Evolutionary conservation across 2,329 filamentous ascomycete species (phyloP), one percentile per base, ranked within the genome.

Genomic region (Samsoniella hepiali): DNA sequence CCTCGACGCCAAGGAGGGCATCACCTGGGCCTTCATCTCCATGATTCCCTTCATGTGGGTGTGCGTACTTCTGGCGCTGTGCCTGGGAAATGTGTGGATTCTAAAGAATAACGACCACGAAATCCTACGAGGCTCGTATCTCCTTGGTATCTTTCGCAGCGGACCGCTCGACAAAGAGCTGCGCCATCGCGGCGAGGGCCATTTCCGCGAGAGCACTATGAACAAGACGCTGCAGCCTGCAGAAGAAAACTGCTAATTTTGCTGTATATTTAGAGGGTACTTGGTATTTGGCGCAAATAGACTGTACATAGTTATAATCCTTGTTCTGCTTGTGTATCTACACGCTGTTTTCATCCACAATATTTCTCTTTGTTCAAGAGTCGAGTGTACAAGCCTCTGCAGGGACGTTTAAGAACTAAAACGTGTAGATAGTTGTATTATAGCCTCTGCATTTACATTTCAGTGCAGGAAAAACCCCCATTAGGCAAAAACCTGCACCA

Each of bases 41-140:
- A 57, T 63, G 54, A 63, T 63, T 34, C 61, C 61, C 9, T 63
- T 63, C 29, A 63, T 63, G 61, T 58, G 62, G 62, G 55, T 53
- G n/a, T 58, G 62, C 13, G 62, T 63, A 22, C n/a, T 63, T 5
- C 38, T 63, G 34, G 38, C 62, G 22, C 31, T 63, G 11, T 58
- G 54, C 13, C 45, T 63, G 38, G 62, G 62, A 1, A 63, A 63
- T 40, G 62, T 63, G 3, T 63, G 62, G 62, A 63, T 63, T 22
- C 27, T 58, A 13, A 58, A 63, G 47, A 50, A 11, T 45, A 55
- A 55, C 22, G 61, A 53, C 27, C 61, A 63, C 36, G 61, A 63
- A 34, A 45, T 58, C 3, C 27, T 51, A 8, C 22, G 36, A 2
- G 61, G 61, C 29, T 63, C 62, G 1, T 51, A 53, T 15, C 5